Evolutionary conservation across 257 asterid species (phyloP).

Genomic region (Fraxinus cuspidata): DNA sequence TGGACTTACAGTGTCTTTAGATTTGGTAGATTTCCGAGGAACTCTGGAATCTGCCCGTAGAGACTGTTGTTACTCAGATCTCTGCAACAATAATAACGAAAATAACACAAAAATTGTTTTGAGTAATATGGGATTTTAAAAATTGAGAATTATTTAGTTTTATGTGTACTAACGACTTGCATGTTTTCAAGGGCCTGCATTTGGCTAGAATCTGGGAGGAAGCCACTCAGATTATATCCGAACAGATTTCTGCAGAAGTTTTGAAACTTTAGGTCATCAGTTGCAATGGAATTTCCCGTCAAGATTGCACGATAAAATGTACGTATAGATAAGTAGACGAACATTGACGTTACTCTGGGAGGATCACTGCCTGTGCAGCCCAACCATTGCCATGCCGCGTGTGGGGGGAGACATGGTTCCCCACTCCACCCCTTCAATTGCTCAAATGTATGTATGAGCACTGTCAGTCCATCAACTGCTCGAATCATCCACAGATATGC

Average conservation of each 20-base stretch:
- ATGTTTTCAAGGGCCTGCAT: conserved; percentile 27
- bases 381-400: conserved; percentile 28
- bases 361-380: conserved; percentile 14
- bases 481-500: neutral
- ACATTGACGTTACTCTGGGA: conserved; percentile 29
- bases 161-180: neutral
- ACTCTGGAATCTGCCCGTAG: conserved; percentile 23
- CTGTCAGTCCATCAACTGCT: conserved; percentile 22
- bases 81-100: conserved; percentile 9
- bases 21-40: conserved; percentile 28
- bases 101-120: neutral
- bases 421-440: conserved; percentile 27
- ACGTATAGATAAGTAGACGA: neutral
- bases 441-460: neutral
- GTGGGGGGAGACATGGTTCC: conserved; percentile 26
- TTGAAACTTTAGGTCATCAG: neutral
- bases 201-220: conserved; percentile 24
- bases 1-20: conserved; percentile 25
- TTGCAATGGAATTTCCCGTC: neutral
- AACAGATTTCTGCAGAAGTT: conserved; percentile 23
- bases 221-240: conserved; percentile 21
- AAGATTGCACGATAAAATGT: neutral
- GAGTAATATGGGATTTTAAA: neutral
- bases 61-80: conserved; percentile 29
- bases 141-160: neutral